Evolutionary conservation across 108 stramenopile genomes (phyloP).

Genomic region (Tribonema minus): DNA sequence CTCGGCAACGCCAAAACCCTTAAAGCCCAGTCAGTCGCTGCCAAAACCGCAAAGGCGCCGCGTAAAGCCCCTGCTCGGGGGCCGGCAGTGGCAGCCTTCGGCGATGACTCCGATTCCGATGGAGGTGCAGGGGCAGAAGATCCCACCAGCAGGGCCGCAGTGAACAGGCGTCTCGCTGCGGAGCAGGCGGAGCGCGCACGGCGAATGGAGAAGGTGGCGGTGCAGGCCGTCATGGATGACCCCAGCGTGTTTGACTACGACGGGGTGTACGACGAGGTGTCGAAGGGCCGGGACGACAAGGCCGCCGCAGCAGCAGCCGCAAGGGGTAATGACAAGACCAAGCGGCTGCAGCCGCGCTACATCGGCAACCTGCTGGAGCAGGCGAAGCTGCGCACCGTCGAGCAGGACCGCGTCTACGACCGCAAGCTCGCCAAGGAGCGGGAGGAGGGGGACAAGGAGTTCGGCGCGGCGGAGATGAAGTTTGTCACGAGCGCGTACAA

Average conservation of each 20-base stretch:
- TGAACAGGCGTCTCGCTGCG: conserved; percentile 22
- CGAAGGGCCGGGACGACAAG: conserved; percentile 20
- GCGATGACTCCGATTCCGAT: conserved; percentile 3
- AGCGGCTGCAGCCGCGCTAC: conserved; percentile 42
- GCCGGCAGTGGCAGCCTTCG: conserved; percentile 12
- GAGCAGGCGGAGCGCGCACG: no score
- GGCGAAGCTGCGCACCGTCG: conserved; percentile 42
- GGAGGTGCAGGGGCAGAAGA: neutral
- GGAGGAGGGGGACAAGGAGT: conserved; percentile 47
- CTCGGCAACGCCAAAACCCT: no score
- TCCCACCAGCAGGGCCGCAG: conserved; percentile 4
- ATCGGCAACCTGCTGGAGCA: conserved; percentile 43
- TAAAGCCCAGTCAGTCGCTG: no score
- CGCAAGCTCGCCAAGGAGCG: conserved; percentile 49
- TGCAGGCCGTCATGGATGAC: conserved; percentile 24
- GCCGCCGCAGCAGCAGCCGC: conserved; percentile 3
- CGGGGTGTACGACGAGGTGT: conserved; percentile 48
- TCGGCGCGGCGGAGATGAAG: conserved; percentile 41
- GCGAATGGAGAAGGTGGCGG: conserved; percentile 30
- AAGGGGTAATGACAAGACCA: conserved; percentile 39
- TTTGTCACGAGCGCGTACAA: conserved; percentile 55
- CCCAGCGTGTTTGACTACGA: conserved; percentile 53
- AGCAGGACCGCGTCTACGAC: conserved; percentile 50
- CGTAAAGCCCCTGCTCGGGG: no score
- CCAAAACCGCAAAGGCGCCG: no score